Evolutionary conservation across 2,329 filamentous ascomycete species (phyloP), one percentile per base, ranked within the genome.

Genomic region (Colletotrichum zoysiae): DNA sequence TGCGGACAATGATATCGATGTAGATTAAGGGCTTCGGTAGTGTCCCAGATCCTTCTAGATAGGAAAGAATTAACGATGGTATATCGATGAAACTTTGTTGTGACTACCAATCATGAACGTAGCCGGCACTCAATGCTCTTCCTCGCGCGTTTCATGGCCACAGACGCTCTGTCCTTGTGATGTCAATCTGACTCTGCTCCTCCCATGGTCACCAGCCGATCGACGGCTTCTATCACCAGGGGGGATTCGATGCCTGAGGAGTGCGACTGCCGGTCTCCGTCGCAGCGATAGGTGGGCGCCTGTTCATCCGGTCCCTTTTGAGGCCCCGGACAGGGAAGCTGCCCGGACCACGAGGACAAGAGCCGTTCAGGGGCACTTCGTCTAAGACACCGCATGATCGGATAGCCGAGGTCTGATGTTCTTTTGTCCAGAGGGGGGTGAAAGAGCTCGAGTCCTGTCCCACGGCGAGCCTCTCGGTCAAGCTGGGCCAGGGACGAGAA

Each of bases 341-440:
- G 26, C 57, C 51, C 35, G 48, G 53, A 61, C 30, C 51, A 62
- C 23, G 46, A 51, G 59, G 42, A 38, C n/a, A 23, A 53, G 23
- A 23, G 55, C n/a, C 33, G 11, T 59, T 42, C 53, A 59, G 65
- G 65, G 51, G 59, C n/a, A 40, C 44, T 60, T 71, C n/a, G n/a
- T 59, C 61, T 58, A 55, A 71, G 59, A 64, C 65, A 64, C 46
- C n/a, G 30, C 55, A 64, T 71, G 69, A 38, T 64, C 53, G 40
- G 40, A 64, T 64, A 69, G 59, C 55, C 69, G 55, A 71, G 59
- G 5, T 40, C 53, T 42, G 46, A 5, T 56, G 48, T 66, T 38
- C 30, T 30, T 60, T 55, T 23, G 23, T 60, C 48, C 58, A 57
- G n/a, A 30, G 56, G 61, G 23, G 46, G n/a, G n/a, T 7, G 42